Conservation (phyloP, 805 yeast genomes). For the Teunomyces panamensis region DNA sequence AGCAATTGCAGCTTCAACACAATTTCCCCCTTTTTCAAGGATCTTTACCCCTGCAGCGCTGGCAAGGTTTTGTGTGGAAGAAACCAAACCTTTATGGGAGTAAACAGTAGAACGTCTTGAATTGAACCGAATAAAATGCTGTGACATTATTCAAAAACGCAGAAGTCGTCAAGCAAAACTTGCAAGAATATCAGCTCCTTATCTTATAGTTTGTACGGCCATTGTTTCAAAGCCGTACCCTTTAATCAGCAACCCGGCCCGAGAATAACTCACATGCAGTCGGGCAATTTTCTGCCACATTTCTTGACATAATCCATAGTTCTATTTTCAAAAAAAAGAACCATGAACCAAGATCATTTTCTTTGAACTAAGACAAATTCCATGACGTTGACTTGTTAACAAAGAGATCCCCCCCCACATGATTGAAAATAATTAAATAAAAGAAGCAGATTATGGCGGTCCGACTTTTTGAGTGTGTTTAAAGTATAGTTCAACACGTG, state of each 20-base stretch:
- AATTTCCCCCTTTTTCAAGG: conserved; percentile 69
- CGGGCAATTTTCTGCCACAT: neutral
- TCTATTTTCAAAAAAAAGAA: too few species aligned
- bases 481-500: neutral
- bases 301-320: too few species aligned
- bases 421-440: too few species aligned
- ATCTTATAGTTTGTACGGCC: neutral
- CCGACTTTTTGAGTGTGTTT: too few species aligned
- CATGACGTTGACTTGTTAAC: too few species aligned
- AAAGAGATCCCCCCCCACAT: too few species aligned
- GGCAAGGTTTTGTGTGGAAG: conserved; percentile 76
- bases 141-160: neutral
- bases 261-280: neutral
- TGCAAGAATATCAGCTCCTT: neutral
- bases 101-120: conserved; percentile 75
- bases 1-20: conserved; percentile 64
- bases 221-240: neutral
- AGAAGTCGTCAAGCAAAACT: neutral
- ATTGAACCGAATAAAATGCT: conserved; percentile 25
- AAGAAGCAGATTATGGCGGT: too few species aligned
- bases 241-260: neutral
- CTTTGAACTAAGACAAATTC: too few species aligned
- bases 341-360: too few species aligned
- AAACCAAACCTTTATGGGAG: conserved; percentile 68
- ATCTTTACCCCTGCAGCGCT: conserved; percentile 69